Conservation (phyloP, 192 early-diverging fungal genomes). For the Backusella luteola region DNA sequence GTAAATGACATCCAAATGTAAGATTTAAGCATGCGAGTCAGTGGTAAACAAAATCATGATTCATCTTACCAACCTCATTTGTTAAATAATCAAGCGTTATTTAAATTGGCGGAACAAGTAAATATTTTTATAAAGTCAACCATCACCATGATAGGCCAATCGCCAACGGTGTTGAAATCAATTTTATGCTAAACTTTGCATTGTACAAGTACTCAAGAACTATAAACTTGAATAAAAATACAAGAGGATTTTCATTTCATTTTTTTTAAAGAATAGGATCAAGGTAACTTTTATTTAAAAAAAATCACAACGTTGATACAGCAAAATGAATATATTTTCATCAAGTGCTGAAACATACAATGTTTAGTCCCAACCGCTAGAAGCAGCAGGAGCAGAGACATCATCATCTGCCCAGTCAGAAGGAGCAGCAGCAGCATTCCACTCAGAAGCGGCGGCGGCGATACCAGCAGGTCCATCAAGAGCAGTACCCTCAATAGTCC, state of each 20-base stretch:
- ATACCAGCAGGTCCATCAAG: conserved; percentile 38
- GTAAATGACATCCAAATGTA: background rate
- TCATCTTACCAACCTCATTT: background rate
- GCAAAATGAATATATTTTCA: background rate
- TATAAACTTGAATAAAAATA: conserved; percentile 18
- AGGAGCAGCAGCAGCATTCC: conserved; percentile 17
- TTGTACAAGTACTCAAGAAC: conserved; percentile 44
- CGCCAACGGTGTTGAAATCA: background rate
- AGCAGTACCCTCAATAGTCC: conserved; percentile 62
- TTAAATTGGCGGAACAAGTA: background rate
- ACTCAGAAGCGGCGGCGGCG: conserved; percentile 31
- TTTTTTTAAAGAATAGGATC: background rate
- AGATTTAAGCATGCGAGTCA: too few relatives aligned
- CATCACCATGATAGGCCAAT: background rate
- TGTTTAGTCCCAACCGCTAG: conserved; percentile 23
- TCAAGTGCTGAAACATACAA: background rate
- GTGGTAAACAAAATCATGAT: background rate
- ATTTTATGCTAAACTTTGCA: conserved; percentile 39
- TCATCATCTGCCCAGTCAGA: conserved; percentile 31
- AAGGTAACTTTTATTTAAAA: background rate
- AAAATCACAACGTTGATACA: background rate
- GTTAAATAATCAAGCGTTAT: background rate
- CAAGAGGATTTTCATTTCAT: background rate
- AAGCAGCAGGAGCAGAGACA: conserved; percentile 7
- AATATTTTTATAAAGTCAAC: background rate